Conservation (phyloP, 192 early-diverging fungal genomes). For the Helicostylum pulchrum region DNA sequence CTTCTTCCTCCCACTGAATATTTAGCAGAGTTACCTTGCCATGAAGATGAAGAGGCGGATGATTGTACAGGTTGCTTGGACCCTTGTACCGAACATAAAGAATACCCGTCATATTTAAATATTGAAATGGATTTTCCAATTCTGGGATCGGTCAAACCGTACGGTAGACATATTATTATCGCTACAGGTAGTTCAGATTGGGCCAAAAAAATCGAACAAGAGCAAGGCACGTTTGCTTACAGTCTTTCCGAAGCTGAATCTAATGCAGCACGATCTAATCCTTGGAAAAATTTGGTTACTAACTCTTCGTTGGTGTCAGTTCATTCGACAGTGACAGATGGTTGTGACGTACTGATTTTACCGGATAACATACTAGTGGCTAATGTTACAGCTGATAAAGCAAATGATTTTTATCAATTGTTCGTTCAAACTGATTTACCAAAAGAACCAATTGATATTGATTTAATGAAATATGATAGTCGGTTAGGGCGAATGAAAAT, state of each 20-base stretch:
- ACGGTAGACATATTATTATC: constrained; percentile 55
- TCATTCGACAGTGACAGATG: constrained; percentile 30
- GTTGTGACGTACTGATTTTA: constrained; percentile 41
- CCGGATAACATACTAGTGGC: constrained; percentile 54
- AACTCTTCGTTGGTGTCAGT: constrained; percentile 38
- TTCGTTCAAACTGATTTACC: constrained; percentile 34
- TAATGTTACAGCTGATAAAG: constrained; percentile 44
- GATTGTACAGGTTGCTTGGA: constrained; percentile 42
- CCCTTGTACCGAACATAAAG: constrained; percentile 46
- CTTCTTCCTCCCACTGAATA: too few species aligned
- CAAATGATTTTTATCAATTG: constrained; percentile 41
- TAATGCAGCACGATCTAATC: neutral
- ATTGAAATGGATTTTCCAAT: constrained; percentile 42
- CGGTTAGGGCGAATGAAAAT: neutral
- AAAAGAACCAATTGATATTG: neutral
- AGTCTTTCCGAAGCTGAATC: constrained; percentile 22
- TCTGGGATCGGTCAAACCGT: constrained; percentile 49
- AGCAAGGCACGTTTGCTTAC: constrained; percentile 40
- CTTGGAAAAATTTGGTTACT: constrained; percentile 42
- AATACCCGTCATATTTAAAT: constrained; percentile 50
- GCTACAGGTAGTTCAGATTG: constrained; percentile 52
- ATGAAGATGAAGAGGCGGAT: constrained; percentile 18
- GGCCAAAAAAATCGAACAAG: constrained; percentile 47
- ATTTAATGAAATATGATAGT: constrained; percentile 23
- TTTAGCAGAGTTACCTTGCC: neutral